Evolutionary conservation across 129 eudicot genomes (phyloP), one percentile per base, ranked within the genome.

Genomic region (Daucus carota): DNA sequence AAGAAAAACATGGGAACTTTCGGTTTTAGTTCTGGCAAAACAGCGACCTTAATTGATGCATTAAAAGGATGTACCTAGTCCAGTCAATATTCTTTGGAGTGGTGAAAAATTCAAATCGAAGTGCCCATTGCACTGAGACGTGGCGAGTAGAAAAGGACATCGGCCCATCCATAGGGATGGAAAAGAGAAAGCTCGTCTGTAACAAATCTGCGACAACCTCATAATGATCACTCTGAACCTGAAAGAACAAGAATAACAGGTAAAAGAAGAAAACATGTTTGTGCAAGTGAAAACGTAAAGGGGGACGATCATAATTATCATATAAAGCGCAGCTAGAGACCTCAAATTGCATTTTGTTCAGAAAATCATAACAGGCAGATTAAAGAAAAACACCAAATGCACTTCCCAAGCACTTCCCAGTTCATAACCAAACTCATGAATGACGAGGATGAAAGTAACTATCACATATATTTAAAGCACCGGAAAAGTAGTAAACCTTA

Each of bases 141-240:
- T 91, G 89, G 73, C 90, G 87, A 75, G 97, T 94, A 73, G 96
- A 85, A 83, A 94, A 94, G n/a, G 90, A 89, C 99, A 94, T 94
- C 24, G 99, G 99, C 76, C 99, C 99, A 73, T 94, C 99, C 93
- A 94, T 86, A 1, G 99, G 99, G 76, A 94, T 84, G 74, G 99
- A 91, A 67, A 94, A 94, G 36, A 91, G 86, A 82, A 94, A 86
- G 84, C 97, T 91, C 46, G 99, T 94, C 83, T 94, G 99, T 46
- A 94, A 78, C 81, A 94, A 82, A 87, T 94, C 99, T 44, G 99
- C 99, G 76, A 94, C 99, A 78, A 91, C 92, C 75, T 94, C 97
- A 67, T 91, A 93, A 76, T 89, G 91, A 80, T 94, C 99, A 73
- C 99, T 89, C 60, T 89, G 97, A 59, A 94, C 88, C 99, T 94